Percentiles rank a stretch among this genome's conserved stretches.
phyloP scores from a whole-genome alignment of 352 stramenopile species.

The Phytophthora pseudosyringae region DNA sequence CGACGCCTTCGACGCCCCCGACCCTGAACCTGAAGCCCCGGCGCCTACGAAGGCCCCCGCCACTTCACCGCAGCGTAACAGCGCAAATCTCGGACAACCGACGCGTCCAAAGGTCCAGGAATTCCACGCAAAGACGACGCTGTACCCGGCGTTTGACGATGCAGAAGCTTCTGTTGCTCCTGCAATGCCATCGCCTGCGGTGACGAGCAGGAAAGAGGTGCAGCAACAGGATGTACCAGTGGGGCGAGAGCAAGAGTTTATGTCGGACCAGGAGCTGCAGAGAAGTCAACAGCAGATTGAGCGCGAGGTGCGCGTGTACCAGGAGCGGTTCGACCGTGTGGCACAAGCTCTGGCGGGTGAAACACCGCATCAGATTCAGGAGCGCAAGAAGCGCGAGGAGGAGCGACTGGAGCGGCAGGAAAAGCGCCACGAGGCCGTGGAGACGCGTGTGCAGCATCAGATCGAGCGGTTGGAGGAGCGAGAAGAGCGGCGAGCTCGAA shows the following conservation, averaged over 20 bases:
- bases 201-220: not conserved
- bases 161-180: conserved; percentile 2
- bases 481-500: conserved; percentile 43
- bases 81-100: conserved; percentile 2
- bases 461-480: conserved; percentile 57
- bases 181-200: not conserved
- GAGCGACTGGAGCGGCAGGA: conserved; percentile 60
- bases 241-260: conserved; percentile 10
- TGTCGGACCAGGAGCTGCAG: conserved; percentile 26
- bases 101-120: conserved; percentile 11
- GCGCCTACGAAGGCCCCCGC: conserved; percentile 3
- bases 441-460: conserved; percentile 56
- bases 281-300: conserved; percentile 45
- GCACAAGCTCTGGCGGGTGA: conserved; percentile 63
- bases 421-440: conserved; percentile 48
- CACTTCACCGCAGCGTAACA: conserved; percentile 1
- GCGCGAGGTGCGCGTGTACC: conserved; percentile 48
- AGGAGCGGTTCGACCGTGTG: conserved; percentile 63
- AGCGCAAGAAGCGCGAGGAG: conserved; percentile 52
- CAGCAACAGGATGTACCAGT: not conserved
- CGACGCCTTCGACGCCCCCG: conserved; percentile 63
- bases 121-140: conserved; percentile 4
- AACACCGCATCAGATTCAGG: conserved; percentile 70
- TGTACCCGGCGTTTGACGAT: conserved; percentile 44
- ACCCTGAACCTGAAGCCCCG: conserved; percentile 3